These are phyloP conservation scores for Haplosporangium gracile DNA, from an alignment of 192 early-diverging fungal species.

Conservation along the genomic window DNA sequence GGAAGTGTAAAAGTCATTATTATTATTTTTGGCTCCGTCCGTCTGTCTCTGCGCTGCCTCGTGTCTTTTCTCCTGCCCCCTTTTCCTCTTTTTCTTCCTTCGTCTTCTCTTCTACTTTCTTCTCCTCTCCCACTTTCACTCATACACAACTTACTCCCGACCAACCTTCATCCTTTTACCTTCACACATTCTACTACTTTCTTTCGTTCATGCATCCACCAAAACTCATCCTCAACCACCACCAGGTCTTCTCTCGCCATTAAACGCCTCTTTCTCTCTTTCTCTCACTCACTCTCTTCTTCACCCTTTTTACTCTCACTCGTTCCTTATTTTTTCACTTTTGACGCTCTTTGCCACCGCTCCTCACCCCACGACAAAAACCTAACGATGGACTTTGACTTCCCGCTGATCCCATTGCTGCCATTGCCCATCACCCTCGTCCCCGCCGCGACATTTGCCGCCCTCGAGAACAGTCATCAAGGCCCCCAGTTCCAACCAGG, in stretches of 20 bases:
- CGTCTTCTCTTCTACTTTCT: not conserved
- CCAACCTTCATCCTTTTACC: not conserved
- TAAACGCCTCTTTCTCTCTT: not conserved
- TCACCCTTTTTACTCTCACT: not conserved
- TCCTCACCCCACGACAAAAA: not conserved
- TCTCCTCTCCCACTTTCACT: not conserved
- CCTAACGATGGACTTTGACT: conserved; percentile 49
- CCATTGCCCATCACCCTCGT: conserved; percentile 49
- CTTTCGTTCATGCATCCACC: conserved; percentile 27
- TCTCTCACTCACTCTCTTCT: not conserved
- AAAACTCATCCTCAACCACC: not conserved
- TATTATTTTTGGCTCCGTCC: too few relatives aligned
- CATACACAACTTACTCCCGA: not conserved
- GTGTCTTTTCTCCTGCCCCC: not conserved
- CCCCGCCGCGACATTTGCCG: conserved; percentile 46
- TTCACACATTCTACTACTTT: not conserved
- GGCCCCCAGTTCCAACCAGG: conserved; percentile 25
- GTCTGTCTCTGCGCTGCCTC: not conserved
- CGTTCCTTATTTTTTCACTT: not conserved
- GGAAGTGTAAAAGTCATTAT: too few relatives aligned
- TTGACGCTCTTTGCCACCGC: conserved; percentile 4
- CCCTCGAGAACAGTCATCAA: conserved; percentile 33
- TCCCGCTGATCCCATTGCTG: conserved; percentile 45
- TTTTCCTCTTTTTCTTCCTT: not conserved
- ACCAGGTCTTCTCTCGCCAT: conserved; percentile 26